phyloP scores from a whole-genome alignment of 2,329 filamentous ascomycete species.

The Neoscytalidium dimidiatum region DNA sequence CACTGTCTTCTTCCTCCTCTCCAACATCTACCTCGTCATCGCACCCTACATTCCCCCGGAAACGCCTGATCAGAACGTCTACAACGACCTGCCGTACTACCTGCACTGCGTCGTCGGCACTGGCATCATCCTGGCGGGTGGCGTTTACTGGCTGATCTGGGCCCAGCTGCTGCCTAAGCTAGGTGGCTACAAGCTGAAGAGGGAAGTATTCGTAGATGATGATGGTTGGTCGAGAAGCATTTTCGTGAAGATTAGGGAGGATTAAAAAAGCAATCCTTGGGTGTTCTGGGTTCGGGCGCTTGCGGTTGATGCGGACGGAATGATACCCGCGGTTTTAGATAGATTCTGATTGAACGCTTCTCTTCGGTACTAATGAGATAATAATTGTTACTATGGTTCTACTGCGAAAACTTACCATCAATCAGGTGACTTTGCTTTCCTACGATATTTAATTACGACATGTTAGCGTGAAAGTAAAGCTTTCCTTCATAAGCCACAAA shows the following conservation, averaged over 20 bases:
- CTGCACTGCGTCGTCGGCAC: slow-evolving; percentile 56
- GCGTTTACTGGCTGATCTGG: slow-evolving; percentile 56
- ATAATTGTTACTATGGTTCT: not conserved
- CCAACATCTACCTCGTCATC: slow-evolving; percentile 55
- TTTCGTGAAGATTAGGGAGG: slow-evolving; percentile 30
- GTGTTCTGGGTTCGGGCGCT: not conserved
- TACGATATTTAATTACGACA: too few species aligned
- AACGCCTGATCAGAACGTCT: slow-evolving; percentile 50
- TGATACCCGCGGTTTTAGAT: slow-evolving; percentile 9
- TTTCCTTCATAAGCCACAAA: not conserved
- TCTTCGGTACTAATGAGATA: not conserved
- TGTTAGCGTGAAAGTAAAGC: slow-evolving; percentile 17
- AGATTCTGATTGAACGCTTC: slow-evolving; percentile 2
- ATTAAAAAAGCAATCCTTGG: not conserved
- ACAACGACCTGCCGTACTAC: slow-evolving; percentile 55
- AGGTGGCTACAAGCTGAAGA: slow-evolving; percentile 39
- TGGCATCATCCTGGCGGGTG: slow-evolving; percentile 51
- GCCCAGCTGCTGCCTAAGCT: slow-evolving; percentile 49
- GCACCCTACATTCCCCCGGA: slow-evolving; percentile 55
- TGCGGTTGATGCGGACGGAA: not conserved
- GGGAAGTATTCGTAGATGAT: slow-evolving; percentile 35
- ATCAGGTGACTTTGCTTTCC: too few species aligned
- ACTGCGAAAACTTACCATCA: not conserved
- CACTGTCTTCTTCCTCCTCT: slow-evolving; percentile 54
- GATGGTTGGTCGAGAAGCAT: slow-evolving; percentile 44